Percentiles rank a stretch among this genome's conserved stretches.
phyloP scores from a whole-genome alignment of 2,329 filamentous ascomycete species.

The Sporothrix phasma region DNA sequence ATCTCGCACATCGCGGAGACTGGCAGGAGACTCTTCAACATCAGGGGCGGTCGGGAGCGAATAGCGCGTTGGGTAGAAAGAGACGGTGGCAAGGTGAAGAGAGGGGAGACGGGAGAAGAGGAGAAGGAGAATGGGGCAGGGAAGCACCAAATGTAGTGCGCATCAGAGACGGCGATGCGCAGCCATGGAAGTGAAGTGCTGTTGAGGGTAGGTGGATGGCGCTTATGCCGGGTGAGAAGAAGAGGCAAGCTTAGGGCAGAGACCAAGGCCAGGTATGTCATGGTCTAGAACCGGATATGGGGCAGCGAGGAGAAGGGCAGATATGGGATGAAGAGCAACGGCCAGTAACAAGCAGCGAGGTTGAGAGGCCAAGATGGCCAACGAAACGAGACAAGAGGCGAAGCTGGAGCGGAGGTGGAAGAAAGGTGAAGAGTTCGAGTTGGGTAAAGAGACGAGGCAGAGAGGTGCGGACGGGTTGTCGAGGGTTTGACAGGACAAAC shows the following conservation, averaged over 20 bases:
- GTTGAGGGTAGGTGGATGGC: neutral
- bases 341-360: neutral
- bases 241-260: neutral
- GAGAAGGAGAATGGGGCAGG: neutral
- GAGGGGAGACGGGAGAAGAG: neutral
- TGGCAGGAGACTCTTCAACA: constrained; percentile 23
- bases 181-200: neutral
- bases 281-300: constrained; percentile 3
- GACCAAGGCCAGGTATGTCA: constrained; percentile 1
- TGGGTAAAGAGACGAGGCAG: constrained; percentile 4
- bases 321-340: neutral
- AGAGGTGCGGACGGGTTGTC: neutral
- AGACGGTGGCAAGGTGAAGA: neutral
- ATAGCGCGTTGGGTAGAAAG: neutral
- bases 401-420: constrained; percentile 1
- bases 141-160: neutral
- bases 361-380: neutral
- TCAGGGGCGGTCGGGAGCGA: constrained; percentile 10
- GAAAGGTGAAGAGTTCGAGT: constrained; percentile 8
- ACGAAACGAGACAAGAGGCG: neutral
- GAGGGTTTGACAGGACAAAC: constrained; percentile 3
- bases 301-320: neutral
- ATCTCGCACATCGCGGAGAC: constrained; percentile 23
- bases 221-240: neutral
- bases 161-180: constrained; percentile 3